phyloP scores from a whole-genome alignment of 345 rosid genomes.

The Isatis tinctoria region DNA sequence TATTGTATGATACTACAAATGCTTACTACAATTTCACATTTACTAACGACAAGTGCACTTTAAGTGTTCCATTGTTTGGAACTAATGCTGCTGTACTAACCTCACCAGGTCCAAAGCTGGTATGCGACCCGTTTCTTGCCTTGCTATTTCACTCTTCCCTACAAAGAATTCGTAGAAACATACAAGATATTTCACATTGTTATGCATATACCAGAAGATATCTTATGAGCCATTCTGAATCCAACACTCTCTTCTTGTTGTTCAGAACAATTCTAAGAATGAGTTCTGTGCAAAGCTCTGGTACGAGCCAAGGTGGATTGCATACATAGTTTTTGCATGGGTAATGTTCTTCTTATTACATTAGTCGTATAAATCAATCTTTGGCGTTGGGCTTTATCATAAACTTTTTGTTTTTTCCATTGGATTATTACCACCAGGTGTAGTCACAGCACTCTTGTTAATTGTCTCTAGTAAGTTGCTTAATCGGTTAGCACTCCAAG shows the following conservation, averaged over 20 bases:
- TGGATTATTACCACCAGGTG: slow-evolving; percentile 44
- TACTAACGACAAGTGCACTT: slow-evolving; percentile 45
- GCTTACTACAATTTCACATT: slow-evolving; percentile 82
- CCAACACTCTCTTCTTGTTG: slow-evolving; percentile 23
- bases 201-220: background rate
- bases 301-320: slow-evolving; percentile 88
- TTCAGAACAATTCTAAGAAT: slow-evolving; percentile 47
- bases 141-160: too few relatives aligned
- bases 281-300: slow-evolving; percentile 72
- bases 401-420: background rate
- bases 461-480: slow-evolving; percentile 49
- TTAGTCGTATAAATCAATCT: background rate
- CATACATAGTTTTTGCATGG: slow-evolving; percentile 79
- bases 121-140: slow-evolving; percentile 21
- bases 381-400: background rate
- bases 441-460: slow-evolving; percentile 62
- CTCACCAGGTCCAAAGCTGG: slow-evolving; percentile 65
- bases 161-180: background rate
- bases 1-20: slow-evolving; percentile 64
- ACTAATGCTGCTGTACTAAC: slow-evolving; percentile 64
- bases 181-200: slow-evolving; percentile 1
- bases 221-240: background rate
- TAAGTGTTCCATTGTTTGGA: slow-evolving; percentile 55
- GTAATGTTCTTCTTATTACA: slow-evolving; percentile 35
- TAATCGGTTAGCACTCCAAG: too few relatives aligned